Evolutionary conservation across 371 early-diverging fungal genomes (phyloP).

Genomic region (Mortierella sp.): DNA sequence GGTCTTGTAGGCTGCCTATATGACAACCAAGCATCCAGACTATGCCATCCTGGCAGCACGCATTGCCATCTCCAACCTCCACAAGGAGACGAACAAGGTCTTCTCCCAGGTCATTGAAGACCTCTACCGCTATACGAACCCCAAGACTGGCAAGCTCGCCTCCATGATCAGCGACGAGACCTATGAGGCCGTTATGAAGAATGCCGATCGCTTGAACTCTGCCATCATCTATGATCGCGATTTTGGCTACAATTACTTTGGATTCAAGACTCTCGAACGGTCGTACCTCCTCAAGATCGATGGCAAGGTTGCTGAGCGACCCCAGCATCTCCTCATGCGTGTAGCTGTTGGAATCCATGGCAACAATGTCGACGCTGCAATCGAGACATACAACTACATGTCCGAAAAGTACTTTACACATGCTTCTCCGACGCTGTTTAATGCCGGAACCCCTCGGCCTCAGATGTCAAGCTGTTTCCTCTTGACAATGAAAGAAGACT

Average conservation of each 20-base stretch:
- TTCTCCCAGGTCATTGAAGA: slow-evolving; percentile 93
- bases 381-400: slow-evolving; percentile 98
- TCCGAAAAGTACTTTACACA: slow-evolving; percentile 97
- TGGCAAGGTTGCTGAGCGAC: slow-evolving; percentile 92
- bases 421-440: slow-evolving; percentile 99
- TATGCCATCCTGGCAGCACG: slow-evolving; percentile 99
- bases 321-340: slow-evolving; percentile 99
- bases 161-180: slow-evolving; percentile 90
- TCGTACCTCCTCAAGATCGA: slow-evolving; percentile 94
- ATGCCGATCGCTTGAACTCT: slow-evolving; percentile 89
- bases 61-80: slow-evolving; percentile 96
- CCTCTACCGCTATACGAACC: slow-evolving; percentile 89
- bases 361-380: slow-evolving; percentile 89
- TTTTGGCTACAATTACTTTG: slow-evolving; percentile 98
- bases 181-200: slow-evolving; percentile 75
- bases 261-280: slow-evolving; percentile 98
- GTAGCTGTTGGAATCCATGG: slow-evolving; percentile 98
- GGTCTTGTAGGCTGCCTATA: slow-evolving; percentile 75
- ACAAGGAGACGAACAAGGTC: slow-evolving; percentile 94
- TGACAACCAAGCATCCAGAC: slow-evolving; percentile 98
- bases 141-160: slow-evolving; percentile 83
- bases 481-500: slow-evolving; percentile 96
- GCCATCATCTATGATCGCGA: slow-evolving; percentile 97
- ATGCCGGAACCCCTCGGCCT: slow-evolving; percentile 97
- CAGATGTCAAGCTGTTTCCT: slow-evolving; percentile 98